Evolutionary conservation across 1,139 yeast genomes (phyloP).

Genomic region (Hemisphaericaspora xylanilytica): DNA sequence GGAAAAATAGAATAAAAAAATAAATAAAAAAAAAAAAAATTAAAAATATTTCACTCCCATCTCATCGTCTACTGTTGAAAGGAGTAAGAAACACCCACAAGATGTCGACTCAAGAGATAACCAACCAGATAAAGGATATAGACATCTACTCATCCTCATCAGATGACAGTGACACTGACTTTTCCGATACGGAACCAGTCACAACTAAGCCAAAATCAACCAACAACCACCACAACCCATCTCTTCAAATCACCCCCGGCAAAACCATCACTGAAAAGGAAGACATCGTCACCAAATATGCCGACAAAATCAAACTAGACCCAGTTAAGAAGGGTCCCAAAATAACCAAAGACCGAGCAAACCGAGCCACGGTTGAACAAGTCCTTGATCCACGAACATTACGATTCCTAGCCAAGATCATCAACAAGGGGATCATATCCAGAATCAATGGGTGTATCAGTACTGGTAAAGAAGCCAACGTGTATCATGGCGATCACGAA

Average conservation of each 20-base stretch:
- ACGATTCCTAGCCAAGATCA: slow-evolving; percentile 74
- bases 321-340: slow-evolving; percentile 56
- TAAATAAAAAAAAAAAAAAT: slow-evolving; percentile 1
- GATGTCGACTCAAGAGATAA: slow-evolving; percentile 4
- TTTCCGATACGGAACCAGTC: no score
- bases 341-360: slow-evolving; percentile 75
- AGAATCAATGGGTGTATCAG: slow-evolving; percentile 91
- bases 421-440: slow-evolving; percentile 77
- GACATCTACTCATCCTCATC: slow-evolving; percentile 5
- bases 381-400: slow-evolving; percentile 94
- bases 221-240: background rate
- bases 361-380: slow-evolving; percentile 95
- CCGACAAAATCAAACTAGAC: slow-evolving; percentile 63
- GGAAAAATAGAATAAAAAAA: no score
- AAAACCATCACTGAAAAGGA: slow-evolving; percentile 46
- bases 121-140: slow-evolving; percentile 3
- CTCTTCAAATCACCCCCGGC: slow-evolving; percentile 3
- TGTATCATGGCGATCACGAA: slow-evolving; percentile 73
- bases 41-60: background rate
- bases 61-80: background rate
- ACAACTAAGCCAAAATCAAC: background rate
- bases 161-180: slow-evolving; percentile 10
- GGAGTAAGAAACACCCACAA: background rate
- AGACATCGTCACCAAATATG: slow-evolving; percentile 58
- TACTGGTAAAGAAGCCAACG: slow-evolving; percentile 98